Percentiles rank a stretch among this genome's conserved stretches.
These are phyloP conservation scores for Juncus inflexus DNA, from an alignment of 176 grass and related monocot genomes.

Conservation along the genomic window DNA sequence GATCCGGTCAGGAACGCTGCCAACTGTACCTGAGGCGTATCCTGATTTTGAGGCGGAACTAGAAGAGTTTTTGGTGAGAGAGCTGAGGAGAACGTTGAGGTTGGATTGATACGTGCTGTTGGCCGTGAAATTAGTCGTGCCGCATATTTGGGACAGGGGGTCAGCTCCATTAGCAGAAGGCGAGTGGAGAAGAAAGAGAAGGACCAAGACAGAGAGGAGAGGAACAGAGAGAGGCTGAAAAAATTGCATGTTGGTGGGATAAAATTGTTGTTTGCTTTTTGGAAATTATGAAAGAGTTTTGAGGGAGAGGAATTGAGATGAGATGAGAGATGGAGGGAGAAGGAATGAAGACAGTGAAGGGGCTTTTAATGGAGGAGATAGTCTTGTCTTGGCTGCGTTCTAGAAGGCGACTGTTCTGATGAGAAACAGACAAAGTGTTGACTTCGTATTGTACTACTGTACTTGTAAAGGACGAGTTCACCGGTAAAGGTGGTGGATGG, in stretches of 20 bases:
- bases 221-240: background rate
- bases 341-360: too few relatives aligned
- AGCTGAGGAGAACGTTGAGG: slow-evolving; percentile 32
- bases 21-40: slow-evolving; percentile 14
- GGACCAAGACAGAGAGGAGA: background rate
- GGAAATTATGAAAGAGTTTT: background rate
- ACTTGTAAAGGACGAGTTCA: background rate
- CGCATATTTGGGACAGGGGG: background rate
- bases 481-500: too few relatives aligned
- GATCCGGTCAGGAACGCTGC: slow-evolving; percentile 17
- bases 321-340: background rate
- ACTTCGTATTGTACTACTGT: too few relatives aligned
- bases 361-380: background rate
- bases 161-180: background rate
- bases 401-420: background rate
- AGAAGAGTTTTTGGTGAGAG: slow-evolving; percentile 23
- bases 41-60: background rate
- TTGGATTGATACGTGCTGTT: slow-evolving; percentile 30
- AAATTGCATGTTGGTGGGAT: background rate
- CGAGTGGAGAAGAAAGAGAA: background rate
- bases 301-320: background rate
- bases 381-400: background rate
- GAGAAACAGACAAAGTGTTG: background rate
- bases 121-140: slow-evolving; percentile 4
- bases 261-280: background rate